These are phyloP conservation scores for Wickerhamia fluorescens DNA, from an alignment of 805 yeast species.

Conservation along the genomic window DNA sequence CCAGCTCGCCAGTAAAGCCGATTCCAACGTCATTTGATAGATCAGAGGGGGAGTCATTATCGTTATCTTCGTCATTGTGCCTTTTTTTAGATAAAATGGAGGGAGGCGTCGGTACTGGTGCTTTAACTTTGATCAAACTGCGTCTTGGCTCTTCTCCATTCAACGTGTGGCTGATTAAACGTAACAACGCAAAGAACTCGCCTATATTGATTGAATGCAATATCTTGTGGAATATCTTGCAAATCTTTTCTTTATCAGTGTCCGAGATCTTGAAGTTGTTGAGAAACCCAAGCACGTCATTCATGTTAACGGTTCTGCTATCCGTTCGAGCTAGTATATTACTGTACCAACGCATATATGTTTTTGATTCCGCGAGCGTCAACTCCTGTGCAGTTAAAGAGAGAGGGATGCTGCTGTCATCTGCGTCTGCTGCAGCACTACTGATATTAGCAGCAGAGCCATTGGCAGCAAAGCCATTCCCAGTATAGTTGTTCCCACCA, in stretches of 20 bases:
- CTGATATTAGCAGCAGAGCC: conserved; percentile 1
- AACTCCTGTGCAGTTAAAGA: conserved; percentile 63
- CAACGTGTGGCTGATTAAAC: conserved; percentile 71
- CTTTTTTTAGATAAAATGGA: conserved; percentile 65
- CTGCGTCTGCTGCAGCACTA: conserved; percentile 1
- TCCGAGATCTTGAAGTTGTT: conserved; percentile 65
- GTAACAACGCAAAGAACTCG: conserved; percentile 80
- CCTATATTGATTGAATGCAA: conserved; percentile 68
- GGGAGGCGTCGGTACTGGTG: conserved; percentile 73
- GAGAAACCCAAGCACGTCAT: conserved; percentile 74
- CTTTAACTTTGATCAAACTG: conserved; percentile 42
- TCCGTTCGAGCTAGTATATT: conserved; percentile 70
- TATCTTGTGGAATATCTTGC: conserved; percentile 44
- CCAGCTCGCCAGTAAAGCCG: conserved; percentile 18
- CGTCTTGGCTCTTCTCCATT: conserved; percentile 48
- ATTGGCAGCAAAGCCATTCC: no score
- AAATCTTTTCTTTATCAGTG: conserved; percentile 43
- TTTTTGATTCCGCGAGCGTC: conserved; percentile 69
- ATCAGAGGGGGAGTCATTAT: conserved; percentile 8
- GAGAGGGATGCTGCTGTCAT: conserved; percentile 46
- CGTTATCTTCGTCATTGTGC: conserved; percentile 37
- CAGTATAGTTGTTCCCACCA: no score
- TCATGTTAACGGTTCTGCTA: conserved; percentile 56
- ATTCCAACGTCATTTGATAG: conserved; percentile 22
- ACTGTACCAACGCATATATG: conserved; percentile 91